Conservation (phyloP, 176 grass and related monocot genomes). For the Phoenix dactylifera region DNA sequence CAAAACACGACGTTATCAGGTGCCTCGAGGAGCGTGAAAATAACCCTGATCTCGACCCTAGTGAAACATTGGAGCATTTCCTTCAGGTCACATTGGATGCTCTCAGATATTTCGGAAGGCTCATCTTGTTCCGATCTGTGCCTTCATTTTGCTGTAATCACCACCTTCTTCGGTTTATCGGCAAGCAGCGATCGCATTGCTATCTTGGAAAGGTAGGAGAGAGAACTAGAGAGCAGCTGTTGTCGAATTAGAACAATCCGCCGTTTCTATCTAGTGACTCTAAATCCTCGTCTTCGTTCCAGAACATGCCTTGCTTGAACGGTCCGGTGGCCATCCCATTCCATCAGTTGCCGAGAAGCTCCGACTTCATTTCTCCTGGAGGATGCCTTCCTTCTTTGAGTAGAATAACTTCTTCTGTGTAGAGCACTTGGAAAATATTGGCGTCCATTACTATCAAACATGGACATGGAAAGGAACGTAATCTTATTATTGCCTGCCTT, state of each 20-base stretch:
- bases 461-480: too few relatives aligned
- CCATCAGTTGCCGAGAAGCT: too few relatives aligned
- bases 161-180: conserved; percentile 75
- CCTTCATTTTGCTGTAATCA: conserved; percentile 76
- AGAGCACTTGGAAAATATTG: too few relatives aligned
- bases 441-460: too few relatives aligned
- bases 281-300: too few relatives aligned
- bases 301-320: too few relatives aligned
- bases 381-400: too few relatives aligned
- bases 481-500: too few relatives aligned
- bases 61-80: conserved; percentile 69
- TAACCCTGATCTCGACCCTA: conserved; percentile 51
- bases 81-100: conserved; percentile 49
- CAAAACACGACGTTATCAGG: conserved; percentile 48
- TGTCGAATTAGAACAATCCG: conserved; percentile 51
- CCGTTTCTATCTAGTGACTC: too few relatives aligned
- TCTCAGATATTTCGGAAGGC: conserved; percentile 65
- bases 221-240: conserved; percentile 49
- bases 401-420: too few relatives aligned
- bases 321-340: too few relatives aligned
- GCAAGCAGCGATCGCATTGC: conserved; percentile 54
- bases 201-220: conserved; percentile 63
- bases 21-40: conserved; percentile 60
- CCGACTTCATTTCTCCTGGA: too few relatives aligned
- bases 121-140: conserved; percentile 71